Percentiles rank a stretch among this genome's conserved stretches.
Conservation (phyloP, 768 basidiomycete species). For the Clavulina sp. region DNA sequence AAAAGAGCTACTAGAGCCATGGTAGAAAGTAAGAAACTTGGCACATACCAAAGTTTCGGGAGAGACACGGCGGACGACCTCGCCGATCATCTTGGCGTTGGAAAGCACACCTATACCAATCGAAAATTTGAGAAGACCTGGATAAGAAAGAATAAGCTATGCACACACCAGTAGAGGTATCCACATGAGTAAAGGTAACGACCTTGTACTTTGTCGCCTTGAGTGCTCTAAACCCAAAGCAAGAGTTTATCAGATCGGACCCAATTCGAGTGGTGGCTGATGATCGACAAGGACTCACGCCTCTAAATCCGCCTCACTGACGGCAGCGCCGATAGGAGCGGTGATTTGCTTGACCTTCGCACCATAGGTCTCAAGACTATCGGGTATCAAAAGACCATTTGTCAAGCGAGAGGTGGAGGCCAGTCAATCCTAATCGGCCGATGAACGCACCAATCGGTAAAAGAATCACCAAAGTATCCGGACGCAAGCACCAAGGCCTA, state of each 20-base stretch:
- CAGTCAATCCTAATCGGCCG: background rate
- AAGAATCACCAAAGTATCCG: slow-evolving; percentile 90
- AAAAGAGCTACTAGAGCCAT: slow-evolving; percentile 2
- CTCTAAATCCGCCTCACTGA: slow-evolving; percentile 41
- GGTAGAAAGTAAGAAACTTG: background rate
- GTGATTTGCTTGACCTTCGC: slow-evolving; percentile 71
- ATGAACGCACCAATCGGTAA: slow-evolving; percentile 54
- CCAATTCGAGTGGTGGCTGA: no score
- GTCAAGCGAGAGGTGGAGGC: background rate
- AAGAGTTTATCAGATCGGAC: background rate
- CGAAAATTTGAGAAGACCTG: background rate
- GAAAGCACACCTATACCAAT: slow-evolving; percentile 55
- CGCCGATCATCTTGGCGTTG: slow-evolving; percentile 57
- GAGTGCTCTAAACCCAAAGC: slow-evolving; percentile 31
- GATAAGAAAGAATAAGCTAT: background rate
- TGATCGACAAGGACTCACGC: slow-evolving; percentile 12
- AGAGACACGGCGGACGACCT: slow-evolving; percentile 53
- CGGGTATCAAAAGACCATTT: background rate
- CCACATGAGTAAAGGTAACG: slow-evolving; percentile 88
- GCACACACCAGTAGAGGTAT: slow-evolving; percentile 63
- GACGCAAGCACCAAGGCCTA: slow-evolving; percentile 62
- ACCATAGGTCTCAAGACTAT: slow-evolving; percentile 71
- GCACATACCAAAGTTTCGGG: slow-evolving; percentile 60
- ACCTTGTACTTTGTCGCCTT: slow-evolving; percentile 70
- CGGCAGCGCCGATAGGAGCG: slow-evolving; percentile 67